These are phyloP conservation scores for Fusarium anguioides DNA, from an alignment of 2,329 filamentous ascomycete genomes.

Conservation along the genomic window DNA sequence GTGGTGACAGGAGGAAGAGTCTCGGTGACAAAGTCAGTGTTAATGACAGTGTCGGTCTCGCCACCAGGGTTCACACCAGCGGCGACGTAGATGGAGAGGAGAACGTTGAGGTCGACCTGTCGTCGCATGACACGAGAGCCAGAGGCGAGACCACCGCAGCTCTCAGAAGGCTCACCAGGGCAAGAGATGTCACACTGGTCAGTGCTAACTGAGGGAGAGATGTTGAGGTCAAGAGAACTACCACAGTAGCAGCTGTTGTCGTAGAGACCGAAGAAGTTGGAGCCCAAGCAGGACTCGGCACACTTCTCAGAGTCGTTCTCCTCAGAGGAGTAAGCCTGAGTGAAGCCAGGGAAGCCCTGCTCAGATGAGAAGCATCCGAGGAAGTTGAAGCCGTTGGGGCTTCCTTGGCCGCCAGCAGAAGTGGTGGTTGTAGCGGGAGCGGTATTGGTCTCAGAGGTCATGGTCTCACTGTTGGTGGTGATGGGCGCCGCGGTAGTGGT, in stretches of 20 bases:
- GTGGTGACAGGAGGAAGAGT: slow-evolving; percentile 45
- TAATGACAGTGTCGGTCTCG: slow-evolving; percentile 19
- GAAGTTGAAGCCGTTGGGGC: slow-evolving; percentile 35
- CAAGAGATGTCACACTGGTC: slow-evolving; percentile 44
- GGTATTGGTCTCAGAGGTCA: slow-evolving; percentile 3
- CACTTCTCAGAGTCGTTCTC: slow-evolving; percentile 39
- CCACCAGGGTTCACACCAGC: slow-evolving; percentile 20
- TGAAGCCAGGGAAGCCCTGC: slow-evolving; percentile 45
- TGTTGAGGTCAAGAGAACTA: slow-evolving; percentile 11
- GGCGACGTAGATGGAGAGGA: slow-evolving; percentile 39
- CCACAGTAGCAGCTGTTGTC: slow-evolving; percentile 49
- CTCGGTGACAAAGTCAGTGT: slow-evolving; percentile 37
- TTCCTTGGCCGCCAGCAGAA: slow-evolving; percentile 4
- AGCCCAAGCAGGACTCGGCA: slow-evolving; percentile 38
- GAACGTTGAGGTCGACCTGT: slow-evolving; percentile 39
- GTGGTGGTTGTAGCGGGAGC: slow-evolving; percentile 3
- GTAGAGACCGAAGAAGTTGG: slow-evolving; percentile 43
- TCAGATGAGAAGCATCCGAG: slow-evolving; percentile 47
- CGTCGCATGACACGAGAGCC: slow-evolving; percentile 34
- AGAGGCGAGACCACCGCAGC: slow-evolving; percentile 43
- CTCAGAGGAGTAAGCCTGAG: slow-evolving; percentile 6
- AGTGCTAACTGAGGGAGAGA: slow-evolving; percentile 16
- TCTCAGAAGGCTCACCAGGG: slow-evolving; percentile 41
- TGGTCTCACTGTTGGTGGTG: no score
- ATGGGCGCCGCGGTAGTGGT: background rate